Base-by-base conservation (phyloP, 2,329 filamentous ascomycete genomes). In the Claviceps arundinis region DNA sequence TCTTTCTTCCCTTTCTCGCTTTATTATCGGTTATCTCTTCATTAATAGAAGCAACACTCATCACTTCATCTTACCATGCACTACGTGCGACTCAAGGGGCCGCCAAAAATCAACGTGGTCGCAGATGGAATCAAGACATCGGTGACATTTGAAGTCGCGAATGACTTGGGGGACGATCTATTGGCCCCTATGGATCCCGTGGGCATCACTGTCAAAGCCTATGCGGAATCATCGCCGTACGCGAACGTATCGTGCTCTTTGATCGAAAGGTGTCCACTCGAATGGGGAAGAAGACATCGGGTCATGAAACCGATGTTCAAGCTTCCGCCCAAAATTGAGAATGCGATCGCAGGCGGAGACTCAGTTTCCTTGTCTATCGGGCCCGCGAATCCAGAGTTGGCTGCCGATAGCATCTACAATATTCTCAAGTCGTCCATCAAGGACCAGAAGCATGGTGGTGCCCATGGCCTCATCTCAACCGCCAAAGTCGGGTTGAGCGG, bases 141-240 rank as follows among this genome's bases (percentile, higher is more conserved):
- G 48, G 59, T 81, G 3, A 66, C 77, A 1, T 64, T 81, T 55
- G 73, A 76, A 54, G 72, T 81, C 57, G 78, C 75, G 11, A 81
- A 77, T 13, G 77, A 81, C 54, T 68, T 81, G 1, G 75, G 77
- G 37, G 78, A 81, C 58, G 68, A 74, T 0, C 77, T 77, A 48
- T 69, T 81, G 11, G 64, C 58, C n/a, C 72, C 74, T 0, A 63
- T 67, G 14, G 60, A 62, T 17, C 69, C 75, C 4, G 54, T 80
- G n/a, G 64, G 68, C 14, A 63, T 81, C 3, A 61, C 65, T 16
- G 66, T 70, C 19, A 62, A 62, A 9, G 64, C 67, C 7, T 56
- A 67, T 5, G 58, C 60, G 22, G 57, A 53, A 4, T 57, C 55
- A 7, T 50, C 37, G 3, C 24, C 51, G 2, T 55, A 56, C 26